Percentiles rank a stretch among this genome's conserved stretches.
These are phyloP conservation scores for Fusarium beomiforme DNA, from an alignment of 2,329 filamentous ascomycete genomes.

Conservation along the genomic window DNA sequence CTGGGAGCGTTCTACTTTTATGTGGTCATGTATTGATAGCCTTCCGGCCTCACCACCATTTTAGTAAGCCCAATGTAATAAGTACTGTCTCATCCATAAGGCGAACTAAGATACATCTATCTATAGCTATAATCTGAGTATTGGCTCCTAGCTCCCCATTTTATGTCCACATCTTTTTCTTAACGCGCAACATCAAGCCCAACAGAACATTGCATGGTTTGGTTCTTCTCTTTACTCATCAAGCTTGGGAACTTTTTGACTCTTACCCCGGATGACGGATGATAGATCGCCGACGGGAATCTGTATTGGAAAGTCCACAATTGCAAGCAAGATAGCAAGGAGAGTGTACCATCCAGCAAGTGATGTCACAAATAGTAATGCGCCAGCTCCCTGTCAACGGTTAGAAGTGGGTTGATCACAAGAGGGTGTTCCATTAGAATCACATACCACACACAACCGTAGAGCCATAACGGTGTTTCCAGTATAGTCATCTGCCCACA, in stretches of 20 bases:
- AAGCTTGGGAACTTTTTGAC: not conserved
- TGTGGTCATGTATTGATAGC: no score
- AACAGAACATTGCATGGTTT: no score
- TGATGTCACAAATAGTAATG: slow-evolving; percentile 57
- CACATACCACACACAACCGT: not conserved
- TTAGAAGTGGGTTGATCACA: not conserved
- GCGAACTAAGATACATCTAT: no score
- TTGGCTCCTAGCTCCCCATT: no score
- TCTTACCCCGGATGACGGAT: slow-evolving; percentile 51
- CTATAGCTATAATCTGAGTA: no score
- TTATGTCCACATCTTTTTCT: no score
- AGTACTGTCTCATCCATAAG: no score
- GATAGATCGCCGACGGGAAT: slow-evolving; percentile 66
- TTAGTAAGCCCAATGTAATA: no score
- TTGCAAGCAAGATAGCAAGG: slow-evolving; percentile 60
- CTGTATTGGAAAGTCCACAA: slow-evolving; percentile 64
- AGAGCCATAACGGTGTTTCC: slow-evolving; percentile 29
- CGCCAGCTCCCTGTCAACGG: slow-evolving; percentile 54
- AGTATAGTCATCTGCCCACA: slow-evolving; percentile 52
- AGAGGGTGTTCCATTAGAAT: not conserved
- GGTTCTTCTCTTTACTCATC: no score
- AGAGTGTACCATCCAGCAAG: slow-evolving; percentile 65
- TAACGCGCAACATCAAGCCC: no score
- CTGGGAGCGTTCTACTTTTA: no score
- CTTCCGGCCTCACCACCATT: no score